Conservation (phyloP, 2,329 filamentous ascomycete genomes). For the Fusarium citri region DNA sequence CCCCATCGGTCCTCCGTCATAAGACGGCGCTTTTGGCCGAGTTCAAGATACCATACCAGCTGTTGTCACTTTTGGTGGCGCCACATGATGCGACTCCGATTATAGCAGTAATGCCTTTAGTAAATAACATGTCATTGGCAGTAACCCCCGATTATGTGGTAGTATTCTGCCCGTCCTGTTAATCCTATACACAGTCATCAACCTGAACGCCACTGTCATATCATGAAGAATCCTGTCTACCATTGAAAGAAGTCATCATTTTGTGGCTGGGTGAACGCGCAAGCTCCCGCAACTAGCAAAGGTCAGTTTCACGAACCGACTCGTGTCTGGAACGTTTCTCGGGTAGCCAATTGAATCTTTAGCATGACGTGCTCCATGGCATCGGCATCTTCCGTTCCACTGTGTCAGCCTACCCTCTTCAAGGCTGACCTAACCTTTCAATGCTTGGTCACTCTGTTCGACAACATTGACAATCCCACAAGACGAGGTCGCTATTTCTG, state of each 20-base stretch:
- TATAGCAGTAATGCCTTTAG: background rate
- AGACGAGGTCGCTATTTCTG: too few species aligned
- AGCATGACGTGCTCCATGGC: background rate
- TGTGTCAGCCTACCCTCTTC: accelerated
- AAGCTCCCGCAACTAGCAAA: background rate
- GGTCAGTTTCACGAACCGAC: accelerated
- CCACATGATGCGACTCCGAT: background rate
- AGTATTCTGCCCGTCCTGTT: too few species aligned
- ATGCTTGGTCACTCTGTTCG: too few species aligned
- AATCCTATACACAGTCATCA: too few species aligned
- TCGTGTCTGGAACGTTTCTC: background rate
- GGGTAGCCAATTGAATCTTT: background rate
- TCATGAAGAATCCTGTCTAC: too few species aligned
- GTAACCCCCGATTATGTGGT: background rate
- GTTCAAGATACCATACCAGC: background rate
- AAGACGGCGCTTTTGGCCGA: background rate
- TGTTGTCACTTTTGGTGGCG: background rate
- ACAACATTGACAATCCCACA: too few species aligned
- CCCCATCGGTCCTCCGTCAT: background rate
- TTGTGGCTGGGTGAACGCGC: background rate
- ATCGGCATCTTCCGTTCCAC: background rate
- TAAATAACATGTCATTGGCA: background rate
- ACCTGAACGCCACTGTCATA: background rate
- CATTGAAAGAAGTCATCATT: too few species aligned
- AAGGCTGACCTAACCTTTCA: background rate